These are phyloP conservation scores for Nannochloropsis salina DNA, from an alignment of 108 stramenopile genomes.

Conservation along the genomic window DNA sequence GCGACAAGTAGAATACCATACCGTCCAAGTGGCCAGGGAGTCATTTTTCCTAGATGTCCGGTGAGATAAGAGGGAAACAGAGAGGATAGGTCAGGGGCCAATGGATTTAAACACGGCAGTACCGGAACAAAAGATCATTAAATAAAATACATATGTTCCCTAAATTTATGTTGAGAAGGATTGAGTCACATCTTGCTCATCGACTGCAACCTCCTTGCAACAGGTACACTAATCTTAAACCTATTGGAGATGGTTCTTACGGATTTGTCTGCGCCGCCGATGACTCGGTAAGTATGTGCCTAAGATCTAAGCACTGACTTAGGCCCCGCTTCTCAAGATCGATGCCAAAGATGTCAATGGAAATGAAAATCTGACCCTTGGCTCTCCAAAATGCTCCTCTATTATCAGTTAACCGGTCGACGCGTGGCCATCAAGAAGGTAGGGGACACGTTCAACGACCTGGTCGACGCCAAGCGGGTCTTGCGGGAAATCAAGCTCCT, in stretches of 20 bases:
- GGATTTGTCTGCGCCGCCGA: constrained; percentile 60
- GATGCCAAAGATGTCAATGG: no score
- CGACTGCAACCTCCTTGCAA: background rate
- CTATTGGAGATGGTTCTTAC: constrained; percentile 61
- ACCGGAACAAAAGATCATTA: no score
- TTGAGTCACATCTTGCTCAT: background rate
- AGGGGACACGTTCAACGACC: constrained; percentile 54
- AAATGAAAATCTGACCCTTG: no score
- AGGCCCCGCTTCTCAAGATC: no score
- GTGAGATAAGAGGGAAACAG: background rate
- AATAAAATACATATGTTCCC: no score
- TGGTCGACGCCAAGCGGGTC: constrained; percentile 64
- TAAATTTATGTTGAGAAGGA: no score
- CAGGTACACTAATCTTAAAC: constrained; percentile 55
- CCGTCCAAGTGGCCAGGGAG: background rate
- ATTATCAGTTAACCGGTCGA: constrained; percentile 44
- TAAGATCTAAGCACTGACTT: no score
- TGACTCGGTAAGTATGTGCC: constrained; percentile 39
- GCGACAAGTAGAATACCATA: background rate
- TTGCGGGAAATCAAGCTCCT: constrained; percentile 61
- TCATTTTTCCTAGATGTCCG: background rate
- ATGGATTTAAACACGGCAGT: no score
- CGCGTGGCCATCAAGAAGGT: constrained; percentile 70
- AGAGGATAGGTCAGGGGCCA: background rate
- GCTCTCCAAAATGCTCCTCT: no score